Evolutionary conservation across 352 stramenopile genomes (phyloP), one percentile per base, ranked within the genome.

Genomic region (Aphanomyces euteiches): DNA sequence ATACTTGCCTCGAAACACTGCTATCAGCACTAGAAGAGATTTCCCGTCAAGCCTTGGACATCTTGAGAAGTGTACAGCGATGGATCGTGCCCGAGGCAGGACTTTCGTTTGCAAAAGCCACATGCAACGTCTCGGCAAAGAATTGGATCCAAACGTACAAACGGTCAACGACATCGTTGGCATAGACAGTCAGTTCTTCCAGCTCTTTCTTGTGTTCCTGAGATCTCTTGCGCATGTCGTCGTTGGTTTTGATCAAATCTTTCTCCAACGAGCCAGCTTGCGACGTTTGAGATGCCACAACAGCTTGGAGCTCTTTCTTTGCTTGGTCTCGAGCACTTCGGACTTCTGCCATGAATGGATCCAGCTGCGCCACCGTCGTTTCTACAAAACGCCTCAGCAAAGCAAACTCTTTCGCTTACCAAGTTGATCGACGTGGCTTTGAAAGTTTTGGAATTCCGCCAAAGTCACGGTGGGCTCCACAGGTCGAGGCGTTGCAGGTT

Each of bases 141-240:
- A 47, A 66, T 12, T 66, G 57, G 4, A 66, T 41, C 37, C 37
- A 50, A 7, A 21, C 37, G 38, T 66, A 66, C 7, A 66, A n/a
- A 0, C 57, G 57, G 5, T 50, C 37, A 7, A 50, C 57, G 15
- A 34, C 34, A 19, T 15, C 40, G 17, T 66, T 47, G 6, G 39
- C 37, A 17, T 19, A 50, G 6, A 19, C 36, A 15, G 38, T 38
- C 3, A 28, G 15, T 15, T 47, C 57, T 38, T 66, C 57, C 6
- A 50, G 6, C 4, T n/a, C 37, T 7, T n/a, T 13, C 57, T 66
- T 66, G 4, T 38, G 7, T 3, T 66, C 57, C 6, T 15, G n/a
- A 5, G 57, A 38, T 5, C 41, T 47, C 17, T 66, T 66, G 13
- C 57, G 57, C 21, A 10, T 10, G 7, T 66, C 57, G 10, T 66